Conservation (phyloP, 805 yeast genomes). For the Saturnispora ahearnii region DNA sequence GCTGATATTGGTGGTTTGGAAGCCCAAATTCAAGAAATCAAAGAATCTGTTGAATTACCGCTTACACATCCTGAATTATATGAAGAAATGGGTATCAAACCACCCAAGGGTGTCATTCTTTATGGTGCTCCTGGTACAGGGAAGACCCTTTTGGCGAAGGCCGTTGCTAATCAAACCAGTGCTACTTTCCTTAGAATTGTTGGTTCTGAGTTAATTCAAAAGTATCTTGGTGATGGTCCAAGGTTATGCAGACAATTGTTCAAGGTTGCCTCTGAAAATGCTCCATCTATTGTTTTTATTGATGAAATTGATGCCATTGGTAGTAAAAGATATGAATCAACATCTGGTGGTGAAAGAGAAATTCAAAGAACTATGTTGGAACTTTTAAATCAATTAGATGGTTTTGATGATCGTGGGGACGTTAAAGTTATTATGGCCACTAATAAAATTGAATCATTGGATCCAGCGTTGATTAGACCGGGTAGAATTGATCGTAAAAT, state of each 20-base stretch:
- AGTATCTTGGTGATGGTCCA: slow-evolving; percentile 97
- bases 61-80: slow-evolving; percentile 93
- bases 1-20: slow-evolving; percentile 98
- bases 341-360: slow-evolving; percentile 94
- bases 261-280: slow-evolving; percentile 93
- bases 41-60: slow-evolving; percentile 94
- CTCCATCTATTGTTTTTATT: slow-evolving; percentile 96
- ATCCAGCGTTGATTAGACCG: slow-evolving; percentile 94
- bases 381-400: slow-evolving; percentile 88
- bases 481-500: slow-evolving; percentile 96
- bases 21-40: slow-evolving; percentile 92
- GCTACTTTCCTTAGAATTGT: slow-evolving; percentile 95
- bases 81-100: slow-evolving; percentile 98
- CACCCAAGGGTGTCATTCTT: slow-evolving; percentile 94
- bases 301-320: slow-evolving; percentile 99
- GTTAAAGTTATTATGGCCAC: slow-evolving; percentile 98
- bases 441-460: slow-evolving; percentile 85
- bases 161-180: slow-evolving; percentile 96
- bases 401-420: slow-evolving; percentile 95
- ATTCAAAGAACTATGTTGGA: slow-evolving; percentile 98
- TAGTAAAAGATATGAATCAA: slow-evolving; percentile 88
- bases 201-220: slow-evolving; percentile 94
- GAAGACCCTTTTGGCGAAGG: slow-evolving; percentile 89
- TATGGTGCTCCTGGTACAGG: slow-evolving; percentile 99
- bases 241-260: slow-evolving; percentile 87